phyloP scores from a whole-genome alignment of 2,329 filamentous ascomycete genomes.

The Penicillium sp. region DNA sequence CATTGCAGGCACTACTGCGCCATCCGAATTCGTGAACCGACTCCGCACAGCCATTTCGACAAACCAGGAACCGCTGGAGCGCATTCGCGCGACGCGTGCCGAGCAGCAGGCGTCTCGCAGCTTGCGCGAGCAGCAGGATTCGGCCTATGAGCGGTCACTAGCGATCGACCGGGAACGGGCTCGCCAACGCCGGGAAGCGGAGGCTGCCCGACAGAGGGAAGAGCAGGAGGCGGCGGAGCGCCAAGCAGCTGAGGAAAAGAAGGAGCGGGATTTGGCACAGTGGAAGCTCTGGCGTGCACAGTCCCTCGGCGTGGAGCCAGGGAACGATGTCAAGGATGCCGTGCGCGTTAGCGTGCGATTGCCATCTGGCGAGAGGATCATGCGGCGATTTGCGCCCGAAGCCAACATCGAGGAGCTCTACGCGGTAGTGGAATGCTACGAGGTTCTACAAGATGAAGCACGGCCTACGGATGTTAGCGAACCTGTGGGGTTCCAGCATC shows the following conservation, averaged over 20 bases:
- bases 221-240: slow-evolving; percentile 64
- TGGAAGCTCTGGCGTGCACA: slow-evolving; percentile 79
- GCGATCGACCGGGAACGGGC: slow-evolving; percentile 83
- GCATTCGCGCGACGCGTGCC: slow-evolving; percentile 68
- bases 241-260: slow-evolving; percentile 57
- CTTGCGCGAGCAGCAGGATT: slow-evolving; percentile 83
- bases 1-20: slow-evolving; percentile 65
- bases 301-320: slow-evolving; percentile 64
- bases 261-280: slow-evolving; percentile 54
- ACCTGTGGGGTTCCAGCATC: slow-evolving; percentile 69
- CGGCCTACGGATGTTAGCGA: slow-evolving; percentile 41
- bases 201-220: slow-evolving; percentile 56
- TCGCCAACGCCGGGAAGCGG: slow-evolving; percentile 69
- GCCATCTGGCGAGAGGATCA: slow-evolving; percentile 65
- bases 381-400: slow-evolving; percentile 67
- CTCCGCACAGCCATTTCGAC: slow-evolving; percentile 68
- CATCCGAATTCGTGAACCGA: slow-evolving; percentile 69
- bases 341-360: slow-evolving; percentile 66
- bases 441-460: slow-evolving; percentile 50
- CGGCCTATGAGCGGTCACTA: slow-evolving; percentile 86
- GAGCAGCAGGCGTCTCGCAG: slow-evolving; percentile 77
- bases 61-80: slow-evolving; percentile 69
- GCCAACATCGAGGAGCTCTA: slow-evolving; percentile 82
- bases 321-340: slow-evolving; percentile 58
- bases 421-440: slow-evolving; percentile 91